Percentiles rank a stretch among this genome's conserved stretches.
phyloP scores from a whole-genome alignment of 805 yeast species.

The Monosporozyma unispora region DNA sequence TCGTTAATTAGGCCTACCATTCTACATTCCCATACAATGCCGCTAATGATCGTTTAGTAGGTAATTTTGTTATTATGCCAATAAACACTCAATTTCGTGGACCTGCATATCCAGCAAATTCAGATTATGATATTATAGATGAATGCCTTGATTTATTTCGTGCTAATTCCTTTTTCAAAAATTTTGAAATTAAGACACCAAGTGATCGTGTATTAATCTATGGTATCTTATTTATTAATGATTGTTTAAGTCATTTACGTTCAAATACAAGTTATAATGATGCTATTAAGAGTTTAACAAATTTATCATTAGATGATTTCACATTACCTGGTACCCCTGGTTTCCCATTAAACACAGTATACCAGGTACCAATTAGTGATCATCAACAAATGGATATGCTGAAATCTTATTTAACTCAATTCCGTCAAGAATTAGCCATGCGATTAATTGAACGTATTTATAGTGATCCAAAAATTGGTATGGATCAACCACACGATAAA shows the following conservation, averaged over 20 bases:
- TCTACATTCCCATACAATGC: conserved; percentile 67
- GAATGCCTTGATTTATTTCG: conserved; percentile 86
- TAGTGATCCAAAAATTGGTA: conserved; percentile 29
- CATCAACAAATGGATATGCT: conserved; percentile 71
- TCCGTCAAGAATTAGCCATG: conserved; percentile 86
- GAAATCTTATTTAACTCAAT: conserved; percentile 76
- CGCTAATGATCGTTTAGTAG: conserved; percentile 52
- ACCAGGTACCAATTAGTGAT: conserved; percentile 60
- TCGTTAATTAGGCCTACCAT: conserved; percentile 67
- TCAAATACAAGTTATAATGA: conserved; percentile 43
- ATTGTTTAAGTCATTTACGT: conserved; percentile 61
- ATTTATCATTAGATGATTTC: conserved; percentile 79
- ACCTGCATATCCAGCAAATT: conserved; percentile 72
- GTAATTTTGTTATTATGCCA: conserved; percentile 79
- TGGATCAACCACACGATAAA: background rate
- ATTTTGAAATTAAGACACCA: conserved; percentile 93
- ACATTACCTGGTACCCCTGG: conserved; percentile 92
- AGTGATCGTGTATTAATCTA: conserved; percentile 89
- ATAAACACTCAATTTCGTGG: conserved; percentile 79
- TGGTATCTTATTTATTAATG: conserved; percentile 84
- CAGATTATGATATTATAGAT: conserved; percentile 84
- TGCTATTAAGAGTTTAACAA: conserved; percentile 62
- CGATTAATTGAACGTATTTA: conserved; percentile 71
- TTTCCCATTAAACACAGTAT: conserved; percentile 78
- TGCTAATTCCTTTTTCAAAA: conserved; percentile 92